A percentile compares a stretch with the other conserved stretches of the same genome.
phyloP scores from a whole-genome alignment of 106 monocot species.

The Posidonia australis region DNA sequence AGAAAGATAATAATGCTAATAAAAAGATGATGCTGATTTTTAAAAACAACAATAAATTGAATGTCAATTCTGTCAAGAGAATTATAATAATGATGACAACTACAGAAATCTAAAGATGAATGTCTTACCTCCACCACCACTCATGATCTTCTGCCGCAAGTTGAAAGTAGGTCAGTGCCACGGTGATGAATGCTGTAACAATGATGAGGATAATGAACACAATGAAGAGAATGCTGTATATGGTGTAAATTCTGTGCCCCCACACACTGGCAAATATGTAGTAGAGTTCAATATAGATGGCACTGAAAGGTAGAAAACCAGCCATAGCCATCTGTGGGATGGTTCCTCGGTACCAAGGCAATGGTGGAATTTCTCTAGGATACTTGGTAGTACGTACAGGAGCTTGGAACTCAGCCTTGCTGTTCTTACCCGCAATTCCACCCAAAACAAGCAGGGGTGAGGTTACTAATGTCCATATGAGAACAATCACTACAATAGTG shows the following conservation, averaged over 20 bases:
- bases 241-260: conserved; percentile 65
- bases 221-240: conserved; percentile 51
- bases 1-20: no score
- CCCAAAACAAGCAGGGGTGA: conserved; percentile 58
- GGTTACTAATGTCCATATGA: conserved; percentile 47
- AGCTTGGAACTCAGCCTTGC: conserved; percentile 51
- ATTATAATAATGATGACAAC: neutral
- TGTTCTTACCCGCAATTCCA: conserved; percentile 59
- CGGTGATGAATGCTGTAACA: conserved; percentile 56
- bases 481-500: conserved; percentile 50
- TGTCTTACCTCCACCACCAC: conserved; percentile 49
- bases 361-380: conserved; percentile 48
- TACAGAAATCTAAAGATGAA: neutral
- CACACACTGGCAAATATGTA: conserved; percentile 68
- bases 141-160: conserved; percentile 47
- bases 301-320: conserved; percentile 54
- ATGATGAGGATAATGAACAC: conserved; percentile 66
- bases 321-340: conserved; percentile 57
- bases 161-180: conserved; percentile 70
- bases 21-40: neutral
- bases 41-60: no score
- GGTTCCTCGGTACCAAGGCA: conserved; percentile 49
- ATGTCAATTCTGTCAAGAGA: no score
- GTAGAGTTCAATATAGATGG: conserved; percentile 55
- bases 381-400: conserved; percentile 58